Conservation (phyloP, 331 rosid genomes). For the Acacia pycnantha region DNA sequence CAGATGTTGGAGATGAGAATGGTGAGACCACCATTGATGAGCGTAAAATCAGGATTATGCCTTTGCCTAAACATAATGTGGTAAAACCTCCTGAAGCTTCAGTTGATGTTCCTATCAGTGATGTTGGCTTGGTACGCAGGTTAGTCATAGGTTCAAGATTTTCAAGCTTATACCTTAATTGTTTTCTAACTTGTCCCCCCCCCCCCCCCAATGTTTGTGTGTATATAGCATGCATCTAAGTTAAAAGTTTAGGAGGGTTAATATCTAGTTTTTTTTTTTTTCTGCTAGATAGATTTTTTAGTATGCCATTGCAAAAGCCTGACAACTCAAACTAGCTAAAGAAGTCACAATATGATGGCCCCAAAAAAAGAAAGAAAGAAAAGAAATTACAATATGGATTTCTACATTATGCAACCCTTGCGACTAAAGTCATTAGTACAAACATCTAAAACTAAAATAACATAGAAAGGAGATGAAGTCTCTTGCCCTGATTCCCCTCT, state of each 20-base stretch:
- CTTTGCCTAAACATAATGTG: constrained; percentile 69
- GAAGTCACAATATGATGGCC: not conserved
- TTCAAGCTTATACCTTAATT: not conserved
- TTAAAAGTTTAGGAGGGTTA: not conserved
- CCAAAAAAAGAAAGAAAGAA: not conserved
- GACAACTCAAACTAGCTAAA: not conserved
- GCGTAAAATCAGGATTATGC: constrained; percentile 89
- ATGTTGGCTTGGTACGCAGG: constrained; percentile 74
- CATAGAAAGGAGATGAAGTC: not conserved
- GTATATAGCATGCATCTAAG: too few relatives aligned
- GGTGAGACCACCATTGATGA: constrained; percentile 89
- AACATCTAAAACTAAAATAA: not conserved
- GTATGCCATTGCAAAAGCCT: not conserved
- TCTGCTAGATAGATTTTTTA: not conserved
- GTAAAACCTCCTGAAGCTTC: constrained; percentile 51
- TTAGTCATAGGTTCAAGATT: constrained; percentile 37
- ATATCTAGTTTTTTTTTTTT: constrained; percentile 26
- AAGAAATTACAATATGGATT: not conserved
- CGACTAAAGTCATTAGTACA: not conserved
- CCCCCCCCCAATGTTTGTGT: not conserved
- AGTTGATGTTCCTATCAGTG: constrained; percentile 67
- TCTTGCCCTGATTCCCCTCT: constrained; percentile 2
- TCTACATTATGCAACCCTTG: not conserved
- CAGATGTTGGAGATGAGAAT: constrained; percentile 96
- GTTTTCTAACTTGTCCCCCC: constrained; percentile 8